A percentile compares a stretch with the other conserved stretches of the same genome.
Evolutionary conservation across 768 basidiomycete species (phyloP).

Genomic region (Termitomyces titanicus): DNA sequence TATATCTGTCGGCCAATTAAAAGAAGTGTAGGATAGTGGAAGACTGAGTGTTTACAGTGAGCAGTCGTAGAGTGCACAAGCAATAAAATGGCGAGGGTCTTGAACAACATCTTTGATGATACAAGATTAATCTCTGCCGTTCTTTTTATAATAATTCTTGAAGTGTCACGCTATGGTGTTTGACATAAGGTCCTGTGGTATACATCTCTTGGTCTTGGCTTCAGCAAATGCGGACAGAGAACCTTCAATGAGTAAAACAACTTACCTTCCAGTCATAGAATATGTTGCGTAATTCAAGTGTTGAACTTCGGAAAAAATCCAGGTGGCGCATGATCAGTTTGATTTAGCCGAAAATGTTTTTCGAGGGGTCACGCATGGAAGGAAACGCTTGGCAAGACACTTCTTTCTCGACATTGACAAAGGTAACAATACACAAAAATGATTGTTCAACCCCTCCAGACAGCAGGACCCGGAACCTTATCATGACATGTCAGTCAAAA

Average conservation of each 20-base stretch:
- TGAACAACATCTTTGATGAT: not conserved
- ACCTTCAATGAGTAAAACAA: not conserved
- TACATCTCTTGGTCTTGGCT: not conserved
- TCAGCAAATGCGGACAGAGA: not conserved
- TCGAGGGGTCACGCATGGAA: not conserved
- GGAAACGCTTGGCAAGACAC: not conserved
- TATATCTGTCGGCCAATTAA: not conserved
- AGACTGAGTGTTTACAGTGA: not conserved
- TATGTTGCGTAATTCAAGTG: not conserved
- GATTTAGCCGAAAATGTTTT: slow-evolving; percentile 2
- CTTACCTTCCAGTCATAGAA: not conserved
- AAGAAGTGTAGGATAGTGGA: not conserved
- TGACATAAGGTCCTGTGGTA: not conserved
- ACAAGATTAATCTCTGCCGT: not conserved
- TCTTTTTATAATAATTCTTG: not conserved
- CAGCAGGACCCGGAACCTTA: slow-evolving; percentile 15
- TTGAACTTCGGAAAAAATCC: not conserved
- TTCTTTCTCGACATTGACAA: not conserved
- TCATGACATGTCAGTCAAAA: not conserved
- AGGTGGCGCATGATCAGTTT: slow-evolving; percentile 2
- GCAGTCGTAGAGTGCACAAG: not conserved
- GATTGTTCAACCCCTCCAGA: slow-evolving; percentile 11
- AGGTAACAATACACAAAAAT: not conserved
- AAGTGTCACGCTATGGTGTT: not conserved
- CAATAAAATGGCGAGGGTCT: not conserved